These are phyloP conservation scores for Phytopythium litorale DNA, from an alignment of 352 stramenopile species.

Conservation along the genomic window DNA sequence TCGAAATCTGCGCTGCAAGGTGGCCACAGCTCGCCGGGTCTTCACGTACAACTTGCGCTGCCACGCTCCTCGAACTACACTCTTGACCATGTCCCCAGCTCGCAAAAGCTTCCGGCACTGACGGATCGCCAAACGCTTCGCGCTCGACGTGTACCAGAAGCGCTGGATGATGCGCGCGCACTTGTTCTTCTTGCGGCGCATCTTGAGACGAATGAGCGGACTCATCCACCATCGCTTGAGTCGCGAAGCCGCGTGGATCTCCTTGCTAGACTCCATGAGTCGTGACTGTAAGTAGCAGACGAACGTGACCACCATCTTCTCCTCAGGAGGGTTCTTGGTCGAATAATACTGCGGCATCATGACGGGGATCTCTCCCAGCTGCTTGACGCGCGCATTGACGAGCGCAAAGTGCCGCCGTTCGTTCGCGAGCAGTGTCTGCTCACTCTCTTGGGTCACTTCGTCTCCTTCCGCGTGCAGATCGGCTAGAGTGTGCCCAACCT, in stretches of 20 bases:
- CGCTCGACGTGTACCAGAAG: constrained; percentile 81
- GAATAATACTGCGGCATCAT: constrained; percentile 87
- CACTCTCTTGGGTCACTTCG: constrained; percentile 10
- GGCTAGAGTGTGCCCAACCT: constrained; percentile 49
- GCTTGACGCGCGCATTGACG: constrained; percentile 85
- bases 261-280: constrained; percentile 91
- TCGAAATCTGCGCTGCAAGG: constrained; percentile 33
- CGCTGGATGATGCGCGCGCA: constrained; percentile 60
- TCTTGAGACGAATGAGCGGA: constrained; percentile 41
- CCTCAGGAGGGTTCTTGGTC: constrained; percentile 87
- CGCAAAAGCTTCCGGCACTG: constrained; percentile 60
- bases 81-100: constrained; percentile 54
- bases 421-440: constrained; percentile 41
- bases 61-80: constrained; percentile 22
- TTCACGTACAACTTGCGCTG: constrained; percentile 22
- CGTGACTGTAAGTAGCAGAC: constrained; percentile 93
- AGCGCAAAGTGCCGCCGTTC: constrained; percentile 86
- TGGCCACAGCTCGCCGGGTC: constrained; percentile 24
- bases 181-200: constrained; percentile 56
- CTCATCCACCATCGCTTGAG: constrained; percentile 86
- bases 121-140: constrained; percentile 64
- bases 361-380: constrained; percentile 91
- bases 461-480: constrained; percentile 12
- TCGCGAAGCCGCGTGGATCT: constrained; percentile 87
- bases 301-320: constrained; percentile 94